These are phyloP conservation scores for Mycena vitilis DNA, from an alignment of 768 basidiomycete species.

Conservation along the genomic window DNA sequence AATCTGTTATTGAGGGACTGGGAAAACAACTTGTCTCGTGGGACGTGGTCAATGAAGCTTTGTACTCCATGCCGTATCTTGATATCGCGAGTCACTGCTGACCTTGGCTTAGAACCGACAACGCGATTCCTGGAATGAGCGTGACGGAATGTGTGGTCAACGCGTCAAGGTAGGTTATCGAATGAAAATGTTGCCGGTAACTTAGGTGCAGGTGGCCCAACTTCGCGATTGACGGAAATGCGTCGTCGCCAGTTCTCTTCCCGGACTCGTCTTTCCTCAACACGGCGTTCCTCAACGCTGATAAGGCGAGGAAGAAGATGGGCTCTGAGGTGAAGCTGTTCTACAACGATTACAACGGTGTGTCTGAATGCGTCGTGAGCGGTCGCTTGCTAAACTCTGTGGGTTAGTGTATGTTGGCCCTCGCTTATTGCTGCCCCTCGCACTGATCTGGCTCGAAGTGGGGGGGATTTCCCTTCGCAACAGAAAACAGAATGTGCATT, in stretches of 20 bases:
- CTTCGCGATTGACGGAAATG: slow-evolving; percentile 34
- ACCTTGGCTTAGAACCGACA: slow-evolving; percentile 21
- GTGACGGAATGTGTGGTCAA: slow-evolving; percentile 35
- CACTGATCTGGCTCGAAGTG: neutral
- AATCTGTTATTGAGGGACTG: slow-evolving; percentile 31
- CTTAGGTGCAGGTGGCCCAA: slow-evolving; percentile 29
- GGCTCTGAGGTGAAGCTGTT: slow-evolving; percentile 27
- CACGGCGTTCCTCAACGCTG: slow-evolving; percentile 33
- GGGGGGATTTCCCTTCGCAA: slow-evolving; percentile 34
- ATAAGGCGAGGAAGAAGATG: slow-evolving; percentile 31
- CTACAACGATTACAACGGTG: slow-evolving; percentile 35
- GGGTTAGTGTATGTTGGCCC: slow-evolving; percentile 25
- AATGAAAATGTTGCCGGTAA: neutral
- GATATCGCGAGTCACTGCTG: neutral
- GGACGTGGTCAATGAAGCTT: slow-evolving; percentile 34
- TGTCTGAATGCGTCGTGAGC: neutral
- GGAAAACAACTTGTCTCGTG: slow-evolving; percentile 29
- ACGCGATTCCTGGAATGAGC: slow-evolving; percentile 28
- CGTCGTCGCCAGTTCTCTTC: slow-evolving; percentile 34
- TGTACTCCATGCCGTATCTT: slow-evolving; percentile 7
- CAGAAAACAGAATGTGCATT: slow-evolving; percentile 35
- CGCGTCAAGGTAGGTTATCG: slow-evolving; percentile 20
- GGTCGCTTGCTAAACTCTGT: slow-evolving; percentile 8
- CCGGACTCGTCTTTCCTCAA: slow-evolving; percentile 32
- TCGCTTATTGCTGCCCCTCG: neutral